Base-by-base conservation (phyloP, 2,329 filamentous ascomycete genomes). In the Peltaster fructicola region DNA sequence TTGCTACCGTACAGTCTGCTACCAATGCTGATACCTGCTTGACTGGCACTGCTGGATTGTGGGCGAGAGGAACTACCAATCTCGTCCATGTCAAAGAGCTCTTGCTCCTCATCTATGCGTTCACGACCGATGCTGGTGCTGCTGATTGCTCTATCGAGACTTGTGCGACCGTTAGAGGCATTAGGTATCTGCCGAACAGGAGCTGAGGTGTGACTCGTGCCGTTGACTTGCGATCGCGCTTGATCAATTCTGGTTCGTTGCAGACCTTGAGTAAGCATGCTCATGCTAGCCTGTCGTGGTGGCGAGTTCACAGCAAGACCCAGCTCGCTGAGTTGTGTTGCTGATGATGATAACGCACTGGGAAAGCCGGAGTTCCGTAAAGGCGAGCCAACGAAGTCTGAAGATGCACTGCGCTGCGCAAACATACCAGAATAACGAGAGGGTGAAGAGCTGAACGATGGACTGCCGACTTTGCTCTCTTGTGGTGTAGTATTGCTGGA, bases 351-450 rank as follows among this genome's bases (percentile, higher is more conserved):
- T 16, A 18, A 26, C 22, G 26, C 25, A 13, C 25, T n/a, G 12
- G 35, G 29, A 56, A 65, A 14, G 53, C 55, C 22, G 49, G 55
- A 22, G 41, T 73, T 70, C 24, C 70, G 67, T 1, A 75, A 58
- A 7, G 71, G 71, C 3, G 71, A 75, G 17, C 71, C 71, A 21
- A 75, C 61, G 39, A 71, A 67, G 21, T 66, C 65, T 26, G 68
- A 60, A 10, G 57, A 23, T 29, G 44, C 25, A 41, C 53, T 43
- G 43, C 35, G 32, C 15, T 24, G 26, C 33, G 62, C 62, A 52
- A 63, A 74, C 36, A 63, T 53, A 23, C 60, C 63, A 35, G 61
- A 62, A 44, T 72, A 76, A 6, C 70, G 59, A 12, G 68, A 73
- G 0, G 69, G 68, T 5, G 63, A 64, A 4, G 59, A 61, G 11